Conservation (phyloP, 1,139 yeast genomes). For the Geotrichum candidum region DNA sequence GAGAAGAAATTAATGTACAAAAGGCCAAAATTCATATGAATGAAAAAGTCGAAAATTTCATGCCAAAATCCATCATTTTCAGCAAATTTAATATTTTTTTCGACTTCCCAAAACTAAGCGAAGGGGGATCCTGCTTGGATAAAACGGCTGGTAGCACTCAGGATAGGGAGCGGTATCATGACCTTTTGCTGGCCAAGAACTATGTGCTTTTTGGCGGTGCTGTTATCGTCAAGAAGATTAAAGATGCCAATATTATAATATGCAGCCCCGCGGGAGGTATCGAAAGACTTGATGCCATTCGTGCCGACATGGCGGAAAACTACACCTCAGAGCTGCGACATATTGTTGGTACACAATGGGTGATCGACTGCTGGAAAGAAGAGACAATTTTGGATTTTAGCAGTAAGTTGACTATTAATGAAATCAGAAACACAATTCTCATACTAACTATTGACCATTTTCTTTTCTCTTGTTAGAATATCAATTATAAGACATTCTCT, state of each 20-base stretch:
- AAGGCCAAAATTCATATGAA: background rate
- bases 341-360: conserved; percentile 28
- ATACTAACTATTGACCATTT: background rate
- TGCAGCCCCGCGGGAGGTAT: conserved; percentile 2
- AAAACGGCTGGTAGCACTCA: background rate
- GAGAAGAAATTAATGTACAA: background rate
- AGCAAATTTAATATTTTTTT: conserved; percentile 6
- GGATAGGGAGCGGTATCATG: conserved; percentile 10
- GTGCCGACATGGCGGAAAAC: conserved; percentile 12
- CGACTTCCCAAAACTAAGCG: background rate
- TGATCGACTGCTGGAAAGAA: conserved; percentile 27
- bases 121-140: background rate
- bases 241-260: conserved; percentile 10
- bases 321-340: conserved; percentile 14
- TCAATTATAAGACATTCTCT: background rate
- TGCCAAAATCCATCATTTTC: background rate
- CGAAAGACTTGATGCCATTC: conserved; percentile 13
- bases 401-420: conserved; percentile 10
- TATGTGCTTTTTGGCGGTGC: conserved; percentile 12
- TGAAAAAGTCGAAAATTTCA: background rate
- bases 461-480: background rate
- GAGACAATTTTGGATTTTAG: conserved; percentile 24
- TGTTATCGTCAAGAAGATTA: conserved; percentile 5
- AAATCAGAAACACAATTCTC: background rate
- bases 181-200: conserved; percentile 2